Percentiles rank a stretch among this genome's conserved stretches.
Evolutionary conservation across 2,329 filamentous ascomycete genomes (phyloP).

Genomic region (Pseudogymnoascus destructans): DNA sequence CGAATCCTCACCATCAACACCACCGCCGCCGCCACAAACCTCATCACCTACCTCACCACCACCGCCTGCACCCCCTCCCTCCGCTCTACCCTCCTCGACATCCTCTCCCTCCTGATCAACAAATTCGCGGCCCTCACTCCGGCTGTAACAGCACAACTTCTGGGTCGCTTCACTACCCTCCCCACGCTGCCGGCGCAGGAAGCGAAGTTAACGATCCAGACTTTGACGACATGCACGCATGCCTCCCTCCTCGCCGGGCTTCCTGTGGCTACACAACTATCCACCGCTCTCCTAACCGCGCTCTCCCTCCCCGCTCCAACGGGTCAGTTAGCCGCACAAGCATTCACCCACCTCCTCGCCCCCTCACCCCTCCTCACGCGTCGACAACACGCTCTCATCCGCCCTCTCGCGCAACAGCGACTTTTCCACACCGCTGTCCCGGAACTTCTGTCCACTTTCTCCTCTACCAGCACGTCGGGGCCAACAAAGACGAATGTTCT

Average conservation of each 20-base stretch:
- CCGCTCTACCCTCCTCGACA: constrained; percentile 15
- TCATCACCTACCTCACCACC: background rate
- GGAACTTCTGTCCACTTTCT: constrained; percentile 14
- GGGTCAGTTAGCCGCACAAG: constrained; percentile 17
- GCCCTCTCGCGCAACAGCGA: constrained; percentile 19
- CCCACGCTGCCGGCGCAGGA: background rate
- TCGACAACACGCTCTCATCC: constrained; percentile 22
- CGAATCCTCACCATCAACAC: background rate
- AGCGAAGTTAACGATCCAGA: constrained; percentile 12
- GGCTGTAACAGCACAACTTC: background rate
- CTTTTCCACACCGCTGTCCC: constrained; percentile 16
- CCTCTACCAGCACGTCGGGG: constrained; percentile 8
- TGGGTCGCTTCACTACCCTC: constrained; percentile 15
- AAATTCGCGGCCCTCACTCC: constrained; percentile 21
- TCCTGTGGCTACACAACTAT: constrained; percentile 11
- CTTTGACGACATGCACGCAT: constrained; percentile 21
- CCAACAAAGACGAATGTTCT: constrained; percentile 19
- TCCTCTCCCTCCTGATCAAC: constrained; percentile 23
- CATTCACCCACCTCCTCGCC: constrained; percentile 21
- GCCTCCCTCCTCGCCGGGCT: constrained; percentile 20
- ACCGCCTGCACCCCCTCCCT: background rate
- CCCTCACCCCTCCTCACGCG: constrained; percentile 21
- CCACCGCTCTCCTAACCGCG: constrained; percentile 17
- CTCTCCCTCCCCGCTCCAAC: background rate
- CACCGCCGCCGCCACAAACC: background rate